Base-by-base conservation (phyloP, 345 rosid species). In the Cardiospermum halicacabum region DNA sequence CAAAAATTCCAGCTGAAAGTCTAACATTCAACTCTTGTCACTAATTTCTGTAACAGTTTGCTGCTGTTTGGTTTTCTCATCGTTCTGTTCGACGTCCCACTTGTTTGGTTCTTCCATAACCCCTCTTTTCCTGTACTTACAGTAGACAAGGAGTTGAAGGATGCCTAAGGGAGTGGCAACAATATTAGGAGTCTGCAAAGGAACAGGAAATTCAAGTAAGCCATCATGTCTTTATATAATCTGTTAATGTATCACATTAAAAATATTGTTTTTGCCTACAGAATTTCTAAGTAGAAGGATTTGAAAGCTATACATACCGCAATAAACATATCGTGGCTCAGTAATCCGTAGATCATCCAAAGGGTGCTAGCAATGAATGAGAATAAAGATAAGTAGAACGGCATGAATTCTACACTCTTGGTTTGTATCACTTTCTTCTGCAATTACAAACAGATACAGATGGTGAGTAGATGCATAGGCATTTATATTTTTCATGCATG, bases 381-480 rank as follows among this genome's bases (percentile, higher is more conserved):
- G 85, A 83, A 88, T 64, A 93, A 74, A 36, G 97, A 90, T 66
- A 89, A 66, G 74, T 84, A 79, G 78, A 92, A 92, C 0, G 98
- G 96, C 97, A 93, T 93, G 86, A 81, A 89, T 62, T 93, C 94
- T 74, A 85, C 96, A 32, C 97, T 89, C 73, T 81, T 85, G 11
- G 96, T 88, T 69, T 43, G 60, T 36, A 92, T 82, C 70, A 89
- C 97, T 72, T 74, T 75, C 71, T 69, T 89, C 98, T 88, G 89
- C 83, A 75, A 59, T 62, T 36, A 63, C 37, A 51, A 24, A 19
- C 22, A 51, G 25, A 4, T 60, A 1, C 10, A 60, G 65, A 45
- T 28, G 26, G 47, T 49, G 42, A 62, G 12, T 12, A 11, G 24
- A 32, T 7, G 15, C 25, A 31, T 34, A 24, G 24, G 18, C 22